Percentiles rank a stretch among this genome's conserved stretches.
These are phyloP conservation scores for Neonectria hederae DNA, from an alignment of 2,329 filamentous ascomycete genomes.

Conservation along the genomic window DNA sequence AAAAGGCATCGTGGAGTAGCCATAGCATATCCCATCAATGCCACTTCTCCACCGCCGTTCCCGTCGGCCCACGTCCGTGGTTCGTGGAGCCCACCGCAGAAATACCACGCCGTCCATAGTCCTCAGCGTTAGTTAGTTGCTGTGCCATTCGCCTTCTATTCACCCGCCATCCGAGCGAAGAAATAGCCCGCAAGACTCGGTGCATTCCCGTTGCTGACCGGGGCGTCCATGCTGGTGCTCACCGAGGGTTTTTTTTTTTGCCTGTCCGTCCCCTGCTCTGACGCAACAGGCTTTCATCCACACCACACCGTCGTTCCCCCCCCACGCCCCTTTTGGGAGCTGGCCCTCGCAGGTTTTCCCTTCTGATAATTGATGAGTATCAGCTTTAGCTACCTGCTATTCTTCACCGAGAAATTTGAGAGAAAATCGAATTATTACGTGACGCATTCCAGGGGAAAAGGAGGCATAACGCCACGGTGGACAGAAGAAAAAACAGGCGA, in stretches of 20 bases:
- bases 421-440: not conserved
- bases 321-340: not conserved
- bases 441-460: not conserved
- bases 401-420: not conserved
- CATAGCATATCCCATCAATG: slow-evolving; percentile 12
- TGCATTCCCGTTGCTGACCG: slow-evolving; percentile 8
- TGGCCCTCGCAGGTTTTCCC: not conserved
- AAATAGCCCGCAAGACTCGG: not conserved
- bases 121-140: not conserved
- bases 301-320: not conserved
- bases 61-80: slow-evolving; percentile 33
- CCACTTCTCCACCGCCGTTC: slow-evolving; percentile 1
- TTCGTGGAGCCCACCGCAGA: slow-evolving; percentile 18
- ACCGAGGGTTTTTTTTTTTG: slow-evolving; percentile 23
- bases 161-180: not conserved
- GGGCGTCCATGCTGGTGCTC: slow-evolving; percentile 26
- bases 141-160: slow-evolving; percentile 9
- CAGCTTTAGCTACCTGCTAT: not conserved
- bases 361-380: not conserved
- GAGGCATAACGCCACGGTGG: not conserved
- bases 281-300: slow-evolving; percentile 8
- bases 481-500: slow-evolving; percentile 8
- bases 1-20: not conserved
- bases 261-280: slow-evolving; percentile 16
- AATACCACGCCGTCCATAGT: slow-evolving; percentile 1